These are phyloP conservation scores for Ehretia macrophylla DNA, from an alignment of 257 asterid species.

Conservation along the genomic window DNA sequence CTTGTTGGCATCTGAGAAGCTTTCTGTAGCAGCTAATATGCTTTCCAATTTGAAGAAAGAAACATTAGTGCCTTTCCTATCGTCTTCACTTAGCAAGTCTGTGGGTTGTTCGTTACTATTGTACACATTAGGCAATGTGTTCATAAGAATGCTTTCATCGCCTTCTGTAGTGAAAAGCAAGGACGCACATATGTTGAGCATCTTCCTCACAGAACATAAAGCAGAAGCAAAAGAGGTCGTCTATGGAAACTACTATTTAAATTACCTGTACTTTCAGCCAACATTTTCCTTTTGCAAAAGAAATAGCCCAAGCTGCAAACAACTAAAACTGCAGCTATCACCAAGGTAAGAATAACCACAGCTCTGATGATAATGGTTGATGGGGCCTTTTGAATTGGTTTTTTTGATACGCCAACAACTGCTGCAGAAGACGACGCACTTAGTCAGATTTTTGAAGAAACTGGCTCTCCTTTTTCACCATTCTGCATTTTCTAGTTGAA, in stretches of 20 bases:
- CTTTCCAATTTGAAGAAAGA: constrained; percentile 32
- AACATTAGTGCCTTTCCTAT: constrained; percentile 28
- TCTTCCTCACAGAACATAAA: neutral
- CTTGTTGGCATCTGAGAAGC: constrained; percentile 45
- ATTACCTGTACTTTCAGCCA: constrained; percentile 15
- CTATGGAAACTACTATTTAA: neutral
- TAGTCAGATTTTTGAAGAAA: neutral
- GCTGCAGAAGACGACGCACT: neutral
- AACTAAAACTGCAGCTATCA: constrained; percentile 20
- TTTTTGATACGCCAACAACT: neutral
- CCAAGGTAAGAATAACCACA: constrained; percentile 8
- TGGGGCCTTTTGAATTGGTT: neutral
- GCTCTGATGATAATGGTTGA: constrained; percentile 1
- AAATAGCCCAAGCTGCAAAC: constrained; percentile 17
- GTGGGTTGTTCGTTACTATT: constrained; percentile 12
- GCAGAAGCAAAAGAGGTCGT: neutral
- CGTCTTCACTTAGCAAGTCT: constrained; percentile 26
- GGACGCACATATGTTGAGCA: no score
- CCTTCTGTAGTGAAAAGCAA: constrained; percentile 9
- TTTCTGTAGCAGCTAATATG: constrained; percentile 44
- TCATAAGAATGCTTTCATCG: constrained; percentile 10
- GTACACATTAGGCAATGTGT: constrained; percentile 3
- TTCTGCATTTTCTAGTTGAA: no score
- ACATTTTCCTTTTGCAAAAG: constrained; percentile 20
- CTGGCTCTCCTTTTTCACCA: no score